phyloP scores from a whole-genome alignment of 2,329 filamentous ascomycete genomes.

The Penicillium sclerotiorum region DNA sequence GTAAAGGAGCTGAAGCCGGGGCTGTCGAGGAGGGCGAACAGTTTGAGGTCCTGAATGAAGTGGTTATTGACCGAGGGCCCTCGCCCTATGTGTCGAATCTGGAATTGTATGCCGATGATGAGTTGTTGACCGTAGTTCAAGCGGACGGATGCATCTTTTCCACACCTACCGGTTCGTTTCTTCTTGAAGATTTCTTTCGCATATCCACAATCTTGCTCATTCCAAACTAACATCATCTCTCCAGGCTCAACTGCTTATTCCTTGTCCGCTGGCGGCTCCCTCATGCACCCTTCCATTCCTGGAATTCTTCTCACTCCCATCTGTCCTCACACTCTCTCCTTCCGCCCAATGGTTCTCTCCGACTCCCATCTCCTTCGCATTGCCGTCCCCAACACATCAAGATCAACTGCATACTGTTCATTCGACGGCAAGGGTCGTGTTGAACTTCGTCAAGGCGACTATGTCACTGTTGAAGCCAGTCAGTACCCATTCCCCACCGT shows the following conservation, averaged over 20 bases:
- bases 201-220: not conserved
- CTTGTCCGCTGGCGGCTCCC: slow-evolving; percentile 88
- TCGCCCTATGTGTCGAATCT: slow-evolving; percentile 96
- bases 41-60: slow-evolving; percentile 96
- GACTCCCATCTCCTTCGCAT: slow-evolving; percentile 92
- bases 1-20: slow-evolving; percentile 50
- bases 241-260: slow-evolving; percentile 87
- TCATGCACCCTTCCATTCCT: slow-evolving; percentile 95
- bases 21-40: slow-evolving; percentile 87
- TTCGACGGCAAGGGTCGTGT: slow-evolving; percentile 97
- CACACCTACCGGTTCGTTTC: slow-evolving; percentile 74
- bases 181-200: not conserved
- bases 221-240: not conserved
- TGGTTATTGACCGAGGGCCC: slow-evolving; percentile 96
- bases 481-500: slow-evolving; percentile 98
- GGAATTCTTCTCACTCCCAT: slow-evolving; percentile 96
- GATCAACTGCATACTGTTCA: slow-evolving; percentile 92
- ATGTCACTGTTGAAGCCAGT: slow-evolving; percentile 92
- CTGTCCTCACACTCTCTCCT: slow-evolving; percentile 94
- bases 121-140: slow-evolving; percentile 91
- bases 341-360: slow-evolving; percentile 95
- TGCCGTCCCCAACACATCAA: slow-evolving; percentile 78
- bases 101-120: slow-evolving; percentile 93
- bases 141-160: slow-evolving; percentile 98
- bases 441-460: slow-evolving; percentile 89